These are phyloP conservation scores for Furcasterigmium sp. DNA, from an alignment of 2,329 filamentous ascomycete species.

Conservation along the genomic window DNA sequence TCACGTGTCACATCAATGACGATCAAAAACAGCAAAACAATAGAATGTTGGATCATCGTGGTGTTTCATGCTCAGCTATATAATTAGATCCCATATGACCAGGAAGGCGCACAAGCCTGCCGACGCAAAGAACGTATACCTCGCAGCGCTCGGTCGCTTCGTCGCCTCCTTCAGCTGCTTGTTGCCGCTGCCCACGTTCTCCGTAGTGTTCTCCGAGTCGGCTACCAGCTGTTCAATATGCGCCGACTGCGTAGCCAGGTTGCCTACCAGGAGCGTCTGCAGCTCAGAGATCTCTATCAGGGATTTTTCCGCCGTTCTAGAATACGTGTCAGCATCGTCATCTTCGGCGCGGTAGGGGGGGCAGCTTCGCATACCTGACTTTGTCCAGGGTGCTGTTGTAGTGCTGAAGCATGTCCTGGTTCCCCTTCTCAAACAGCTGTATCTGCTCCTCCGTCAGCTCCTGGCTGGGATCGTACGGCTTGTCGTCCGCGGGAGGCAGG, in stretches of 20 bases:
- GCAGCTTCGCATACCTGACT: slow-evolving; percentile 69
- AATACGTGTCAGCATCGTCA: neutral
- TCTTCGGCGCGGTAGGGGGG: neutral
- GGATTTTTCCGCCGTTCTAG: slow-evolving; percentile 80
- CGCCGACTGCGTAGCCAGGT: slow-evolving; percentile 79
- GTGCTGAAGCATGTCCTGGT: slow-evolving; percentile 86
- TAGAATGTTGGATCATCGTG: too few relatives aligned
- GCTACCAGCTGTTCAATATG: slow-evolving; percentile 84
- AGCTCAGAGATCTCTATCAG: slow-evolving; percentile 89
- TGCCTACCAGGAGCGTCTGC: slow-evolving; percentile 81
- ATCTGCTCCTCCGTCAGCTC: slow-evolving; percentile 78
- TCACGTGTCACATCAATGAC: neutral
- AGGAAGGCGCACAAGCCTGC: slow-evolving; percentile 69
- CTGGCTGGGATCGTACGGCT: slow-evolving; percentile 27
- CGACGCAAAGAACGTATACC: slow-evolving; percentile 76
- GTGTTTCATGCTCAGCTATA: slow-evolving; percentile 25
- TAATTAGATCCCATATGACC: slow-evolving; percentile 71
- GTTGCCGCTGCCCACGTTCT: slow-evolving; percentile 87
- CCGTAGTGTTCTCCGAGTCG: slow-evolving; percentile 74
- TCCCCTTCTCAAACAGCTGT: slow-evolving; percentile 90
- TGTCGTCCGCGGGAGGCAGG: slow-evolving; percentile 13
- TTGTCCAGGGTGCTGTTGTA: slow-evolving; percentile 93
- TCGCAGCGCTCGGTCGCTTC: slow-evolving; percentile 65
- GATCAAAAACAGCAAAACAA: neutral
- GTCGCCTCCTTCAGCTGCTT: slow-evolving; percentile 83